A percentile compares a stretch with the other conserved stretches of the same genome.
Evolutionary conservation across 1,284 basidiomycete genomes (phyloP).

Genomic region (Vanrija sp.): DNA sequence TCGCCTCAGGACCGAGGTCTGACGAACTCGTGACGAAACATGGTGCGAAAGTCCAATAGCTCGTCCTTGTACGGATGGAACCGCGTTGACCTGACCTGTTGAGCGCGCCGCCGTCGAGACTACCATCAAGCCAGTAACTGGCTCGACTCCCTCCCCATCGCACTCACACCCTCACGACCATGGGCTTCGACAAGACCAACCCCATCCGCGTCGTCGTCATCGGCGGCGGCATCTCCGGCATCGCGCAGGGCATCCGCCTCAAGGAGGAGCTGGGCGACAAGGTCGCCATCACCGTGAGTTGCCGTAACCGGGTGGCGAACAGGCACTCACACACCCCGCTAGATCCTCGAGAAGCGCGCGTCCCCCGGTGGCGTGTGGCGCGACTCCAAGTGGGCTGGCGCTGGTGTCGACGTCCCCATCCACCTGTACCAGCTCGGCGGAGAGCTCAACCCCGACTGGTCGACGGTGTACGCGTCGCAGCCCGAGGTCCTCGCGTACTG

Average conservation of each 20-base stretch:
- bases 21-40: too few relatives aligned
- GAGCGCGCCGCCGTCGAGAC: too few relatives aligned
- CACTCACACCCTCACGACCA: too few relatives aligned
- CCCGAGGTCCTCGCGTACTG: slow-evolving; percentile 18
- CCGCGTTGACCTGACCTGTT: too few relatives aligned
- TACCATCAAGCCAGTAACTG: too few relatives aligned
- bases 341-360: slow-evolving; percentile 24
- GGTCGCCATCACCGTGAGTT: slow-evolving; percentile 15
- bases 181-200: background rate
- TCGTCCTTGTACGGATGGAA: too few relatives aligned
- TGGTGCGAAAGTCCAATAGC: too few relatives aligned
- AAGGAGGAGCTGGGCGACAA: slow-evolving; percentile 20
- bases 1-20: too few relatives aligned
- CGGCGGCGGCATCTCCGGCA: slow-evolving; percentile 26
- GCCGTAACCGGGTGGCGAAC: background rate
- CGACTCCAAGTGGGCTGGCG: slow-evolving; percentile 25
- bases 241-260: slow-evolving; percentile 27
- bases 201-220: slow-evolving; percentile 13
- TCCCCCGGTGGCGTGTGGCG: slow-evolving; percentile 31
- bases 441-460: slow-evolving; percentile 19
- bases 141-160: too few relatives aligned
- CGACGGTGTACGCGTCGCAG: slow-evolving; percentile 11
- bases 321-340: background rate
- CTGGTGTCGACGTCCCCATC: slow-evolving; percentile 24
- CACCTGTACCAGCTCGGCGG: slow-evolving; percentile 24